phyloP scores from a whole-genome alignment of 345 rosid genomes.

The Capsella bursapastoris region DNA sequence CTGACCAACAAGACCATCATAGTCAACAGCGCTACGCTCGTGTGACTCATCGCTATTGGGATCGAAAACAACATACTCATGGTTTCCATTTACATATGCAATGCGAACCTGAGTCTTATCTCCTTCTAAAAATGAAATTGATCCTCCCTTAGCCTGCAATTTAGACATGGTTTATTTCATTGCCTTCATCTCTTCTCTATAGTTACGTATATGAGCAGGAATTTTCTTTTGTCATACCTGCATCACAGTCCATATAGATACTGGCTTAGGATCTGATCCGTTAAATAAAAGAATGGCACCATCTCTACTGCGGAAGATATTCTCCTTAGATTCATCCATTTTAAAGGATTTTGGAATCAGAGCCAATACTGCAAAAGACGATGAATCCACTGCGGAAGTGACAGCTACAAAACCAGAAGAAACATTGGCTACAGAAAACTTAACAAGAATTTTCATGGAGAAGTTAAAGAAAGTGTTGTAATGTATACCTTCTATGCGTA shows the following conservation, averaged over 20 bases:
- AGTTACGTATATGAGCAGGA: neutral
- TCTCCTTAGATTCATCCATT: conserved; percentile 43
- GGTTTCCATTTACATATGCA: conserved; percentile 76
- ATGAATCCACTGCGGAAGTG: conserved; percentile 57
- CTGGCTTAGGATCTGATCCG: conserved; percentile 70
- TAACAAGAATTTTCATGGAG: neutral
- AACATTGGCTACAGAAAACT: conserved; percentile 16
- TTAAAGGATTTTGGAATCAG: conserved; percentile 58
- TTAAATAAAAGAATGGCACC: conserved; percentile 75
- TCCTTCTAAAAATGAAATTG: conserved; percentile 64
- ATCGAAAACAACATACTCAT: conserved; percentile 81
- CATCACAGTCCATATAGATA: conserved; percentile 76
- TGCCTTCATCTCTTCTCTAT: conserved; percentile 14
- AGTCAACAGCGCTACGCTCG: conserved; percentile 51
- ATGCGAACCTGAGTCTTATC: conserved; percentile 55
- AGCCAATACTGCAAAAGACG: conserved; percentile 73
- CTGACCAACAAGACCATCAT: conserved; percentile 41
- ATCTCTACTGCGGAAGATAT: conserved; percentile 57
- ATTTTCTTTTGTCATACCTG: conserved; percentile 53
- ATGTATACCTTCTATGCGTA: conserved; percentile 74
- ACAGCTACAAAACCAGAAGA: conserved; percentile 57
- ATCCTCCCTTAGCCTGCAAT: conserved; percentile 79
- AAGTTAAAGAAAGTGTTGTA: neutral
- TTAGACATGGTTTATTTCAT: conserved; percentile 19
- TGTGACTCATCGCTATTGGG: conserved; percentile 59